Percentiles rank a stretch among this genome's conserved stretches.
phyloP scores from a whole-genome alignment of 179 eudicot genomes.

The Nepenthes alata region DNA sequence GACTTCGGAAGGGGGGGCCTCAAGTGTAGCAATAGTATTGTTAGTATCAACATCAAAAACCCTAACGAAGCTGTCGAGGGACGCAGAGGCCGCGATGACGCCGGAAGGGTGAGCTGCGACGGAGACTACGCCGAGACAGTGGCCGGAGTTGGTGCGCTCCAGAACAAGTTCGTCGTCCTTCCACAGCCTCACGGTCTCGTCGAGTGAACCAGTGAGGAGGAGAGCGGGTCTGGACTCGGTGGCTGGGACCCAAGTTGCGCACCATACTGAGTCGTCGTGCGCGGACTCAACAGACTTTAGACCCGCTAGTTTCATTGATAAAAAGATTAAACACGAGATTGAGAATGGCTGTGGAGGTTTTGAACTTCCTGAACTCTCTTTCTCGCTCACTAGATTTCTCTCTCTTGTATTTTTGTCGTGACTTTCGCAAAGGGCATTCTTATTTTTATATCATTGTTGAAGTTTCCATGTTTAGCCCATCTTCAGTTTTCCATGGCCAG shows the following conservation, averaged over 20 bases:
- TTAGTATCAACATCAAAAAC: constrained; percentile 78
- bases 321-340: neutral
- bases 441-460: too few relatives aligned
- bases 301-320: constrained; percentile 61
- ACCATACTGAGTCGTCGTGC: constrained; percentile 81
- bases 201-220: constrained; percentile 80
- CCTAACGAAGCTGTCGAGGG: constrained; percentile 76
- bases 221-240: constrained; percentile 36
- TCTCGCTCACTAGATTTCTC: too few relatives aligned
- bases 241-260: constrained; percentile 73
- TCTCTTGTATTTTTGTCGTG: too few relatives aligned
- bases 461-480: too few relatives aligned
- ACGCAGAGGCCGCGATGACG: constrained; percentile 76
- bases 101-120: constrained; percentile 92
- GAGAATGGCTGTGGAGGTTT: neutral
- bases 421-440: too few relatives aligned
- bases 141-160: constrained; percentile 60
- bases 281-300: constrained; percentile 50
- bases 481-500: too few relatives aligned
- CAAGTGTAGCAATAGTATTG: constrained; percentile 70
- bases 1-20: constrained; percentile 81
- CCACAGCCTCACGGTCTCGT: constrained; percentile 82
- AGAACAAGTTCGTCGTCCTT: constrained; percentile 42
- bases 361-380: too few relatives aligned
- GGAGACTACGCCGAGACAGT: constrained; percentile 81